Evolutionary conservation across 306 rosid species (phyloP), one percentile per base, ranked within the genome.

Genomic region (Lablab purpureus): DNA sequence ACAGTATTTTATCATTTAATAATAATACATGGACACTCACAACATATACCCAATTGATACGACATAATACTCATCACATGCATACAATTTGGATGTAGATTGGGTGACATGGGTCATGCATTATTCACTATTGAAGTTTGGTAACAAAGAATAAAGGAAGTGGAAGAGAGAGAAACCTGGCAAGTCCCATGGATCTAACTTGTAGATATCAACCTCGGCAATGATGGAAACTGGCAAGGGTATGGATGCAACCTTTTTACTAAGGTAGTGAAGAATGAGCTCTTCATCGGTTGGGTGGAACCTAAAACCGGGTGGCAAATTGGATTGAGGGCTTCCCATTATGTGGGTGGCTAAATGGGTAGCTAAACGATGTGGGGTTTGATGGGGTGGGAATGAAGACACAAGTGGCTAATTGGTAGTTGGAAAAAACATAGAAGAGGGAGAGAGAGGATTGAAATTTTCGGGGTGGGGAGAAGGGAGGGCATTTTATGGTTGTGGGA

Each of bases 231-330:
- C 91, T 0, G 89, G 89, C 4, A 87, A 55, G 34, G 91, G 91
- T 9, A 81, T 43, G 18, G 91, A 87, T 10, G 89, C 91, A 2
- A 85, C 62, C 21, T 69, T 87, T 73, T 85, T 87, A 0, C 77
- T 69, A 4, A 87, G 87, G 22, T 87, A 87, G 82, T 87, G 91
- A 70, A 85, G 87, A 66, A 87, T 77, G 85, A 87, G 89, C 30
- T 87, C 91, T 13, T 81, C 89, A 56, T 87, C 91, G 5, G 91
- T 87, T 22, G 91, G 91, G 82, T 87, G 91, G 74, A 87, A 87
- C 84, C 91, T 80, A 36, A 87, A 87, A 14, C 91, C 91, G 0
- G 91, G 89, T 22, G 91, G 91, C 49, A 86, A 64, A 80, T 75
- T 50, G 7, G 86, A 65, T 11, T 85, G 78, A 1, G 87, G 87